Percentiles rank a stretch among this genome's conserved stretches.
These are phyloP conservation scores for Ilyonectria destructans DNA, from an alignment of 2,329 filamentous ascomycete species.

Conservation along the genomic window DNA sequence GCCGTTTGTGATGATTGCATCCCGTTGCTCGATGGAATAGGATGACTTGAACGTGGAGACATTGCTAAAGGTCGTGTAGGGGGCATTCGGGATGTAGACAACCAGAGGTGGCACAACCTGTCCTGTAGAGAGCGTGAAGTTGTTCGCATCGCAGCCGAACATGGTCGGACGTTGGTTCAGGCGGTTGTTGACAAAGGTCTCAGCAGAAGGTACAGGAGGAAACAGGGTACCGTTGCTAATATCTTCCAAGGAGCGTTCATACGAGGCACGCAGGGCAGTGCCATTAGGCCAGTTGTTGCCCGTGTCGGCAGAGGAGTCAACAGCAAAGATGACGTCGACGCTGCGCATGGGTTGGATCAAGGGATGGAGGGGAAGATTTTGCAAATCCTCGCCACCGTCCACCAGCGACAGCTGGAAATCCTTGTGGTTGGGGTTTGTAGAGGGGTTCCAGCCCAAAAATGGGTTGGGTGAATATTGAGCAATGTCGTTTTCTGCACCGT, in stretches of 20 bases:
- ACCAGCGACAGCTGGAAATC: conserved; percentile 76
- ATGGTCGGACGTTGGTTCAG: conserved; percentile 73
- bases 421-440: conserved; percentile 59
- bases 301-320: conserved; percentile 77
- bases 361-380: conserved; percentile 84
- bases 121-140: conserved; percentile 57
- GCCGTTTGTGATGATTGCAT: conserved; percentile 85
- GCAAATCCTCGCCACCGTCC: conserved; percentile 83
- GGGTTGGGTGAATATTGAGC: conserved; percentile 78
- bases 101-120: conserved; percentile 73
- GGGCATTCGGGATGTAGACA: conserved; percentile 84
- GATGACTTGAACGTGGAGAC: conserved; percentile 78
- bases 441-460: conserved; percentile 64
- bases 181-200: conserved; percentile 71
- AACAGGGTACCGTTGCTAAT: conserved; percentile 70
- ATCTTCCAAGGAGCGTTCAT: conserved; percentile 63
- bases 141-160: conserved; percentile 73
- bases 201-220: conserved; percentile 69
- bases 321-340: conserved; percentile 74
- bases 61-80: conserved; percentile 81
- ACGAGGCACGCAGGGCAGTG: conserved; percentile 70
- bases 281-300: conserved; percentile 72
- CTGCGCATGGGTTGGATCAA: conserved; percentile 64
- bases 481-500: conserved; percentile 78
- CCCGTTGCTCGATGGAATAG: conserved; percentile 76